Conservation (phyloP, 306 rosid species). For the Nissolia schottii region DNA sequence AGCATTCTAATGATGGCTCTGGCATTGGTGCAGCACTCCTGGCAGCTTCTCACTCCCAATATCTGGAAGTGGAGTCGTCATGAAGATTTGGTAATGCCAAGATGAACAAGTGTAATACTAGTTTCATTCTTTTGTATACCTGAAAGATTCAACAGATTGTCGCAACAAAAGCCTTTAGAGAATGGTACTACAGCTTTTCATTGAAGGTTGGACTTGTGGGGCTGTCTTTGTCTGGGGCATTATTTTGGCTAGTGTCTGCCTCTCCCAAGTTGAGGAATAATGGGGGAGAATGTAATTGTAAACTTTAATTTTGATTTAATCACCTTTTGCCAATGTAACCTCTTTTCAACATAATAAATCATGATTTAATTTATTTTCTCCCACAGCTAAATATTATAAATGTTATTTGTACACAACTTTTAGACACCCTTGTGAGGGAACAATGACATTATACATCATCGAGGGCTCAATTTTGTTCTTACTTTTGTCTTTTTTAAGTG, state of each 20-base stretch:
- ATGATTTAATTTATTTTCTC: constrained; percentile 12
- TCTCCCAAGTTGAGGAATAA: constrained; percentile 39
- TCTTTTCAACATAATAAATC: constrained; percentile 37
- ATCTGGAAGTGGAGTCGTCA: constrained; percentile 53
- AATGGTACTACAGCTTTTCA: constrained; percentile 26
- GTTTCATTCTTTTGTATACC: constrained; percentile 36
- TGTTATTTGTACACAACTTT: too few relatives aligned
- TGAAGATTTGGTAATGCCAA: constrained; percentile 29
- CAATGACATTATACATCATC: too few relatives aligned
- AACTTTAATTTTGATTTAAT: constrained; percentile 19
- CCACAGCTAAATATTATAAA: too few relatives aligned
- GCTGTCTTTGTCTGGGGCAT: constrained; percentile 23
- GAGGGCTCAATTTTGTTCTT: too few relatives aligned
- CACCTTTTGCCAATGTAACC: constrained; percentile 27
- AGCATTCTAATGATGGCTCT: constrained; percentile 83
- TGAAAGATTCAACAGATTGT: constrained; percentile 26
- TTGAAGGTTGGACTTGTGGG: constrained; percentile 14
- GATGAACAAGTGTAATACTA: constrained; percentile 27
- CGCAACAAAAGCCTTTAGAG: constrained; percentile 33
- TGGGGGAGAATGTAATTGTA: constrained; percentile 33
- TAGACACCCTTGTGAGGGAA: too few relatives aligned
- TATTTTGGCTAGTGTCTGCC: constrained; percentile 28
- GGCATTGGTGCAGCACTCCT: constrained; percentile 94
- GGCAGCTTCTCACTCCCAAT: constrained; percentile 94
- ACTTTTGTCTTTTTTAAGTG: too few relatives aligned